Evolutionary conservation across 1,284 basidiomycete genomes (phyloP), one percentile per base, ranked within the genome.

Genomic region (Pseudozyma sp.): DNA sequence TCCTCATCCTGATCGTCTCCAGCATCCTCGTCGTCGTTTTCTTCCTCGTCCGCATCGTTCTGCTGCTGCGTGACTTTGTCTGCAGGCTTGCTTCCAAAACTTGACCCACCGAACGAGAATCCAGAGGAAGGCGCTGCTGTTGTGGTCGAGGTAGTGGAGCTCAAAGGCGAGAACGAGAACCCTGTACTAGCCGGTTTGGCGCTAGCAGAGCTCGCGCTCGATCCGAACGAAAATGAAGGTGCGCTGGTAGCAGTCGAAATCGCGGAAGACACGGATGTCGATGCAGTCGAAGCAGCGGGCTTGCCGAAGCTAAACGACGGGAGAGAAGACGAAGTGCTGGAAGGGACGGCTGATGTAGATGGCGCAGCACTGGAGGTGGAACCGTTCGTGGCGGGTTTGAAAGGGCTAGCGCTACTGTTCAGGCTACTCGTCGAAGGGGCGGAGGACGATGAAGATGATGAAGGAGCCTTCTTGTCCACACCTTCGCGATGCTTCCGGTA

Each of bases 261-360:
- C 34, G 59, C 6, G 3, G 49, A 49, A 49, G 48, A 25, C 21
- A 8, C 7, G 11, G 12, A 12, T 12, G 59, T 34, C 11, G 45
- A 31, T n/a, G 47, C 34, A 8, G 63, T n/a, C 19, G 47, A 12
- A 19, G 55, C 19, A 18, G 57, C 60, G 14, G 66, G 59, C 48
- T 69, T 62, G 52, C 69, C 52, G 18, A 71, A 71, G 52, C 63
- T 71, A 54, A 71, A 67, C 11, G 42, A 59, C 4, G 63, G 63
- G 13, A 70, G 51, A 19, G 53, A 47, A 5, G 59, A 42, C 21
- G 54, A 14, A 1, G 61, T 48, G 35, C 35, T 40, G 11, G 58
- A 38, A 25, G 63, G 12, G 11, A 52, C 21, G 39, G 63, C 35
- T 11, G 52, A 53, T n/a, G 53, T n/a, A 5, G 45, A 13, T 14